Percentiles rank a stretch among this genome's conserved stretches.
Evolutionary conservation across 371 early-diverging fungal species (phyloP).

Genomic region (Gilbertella persicaria): DNA sequence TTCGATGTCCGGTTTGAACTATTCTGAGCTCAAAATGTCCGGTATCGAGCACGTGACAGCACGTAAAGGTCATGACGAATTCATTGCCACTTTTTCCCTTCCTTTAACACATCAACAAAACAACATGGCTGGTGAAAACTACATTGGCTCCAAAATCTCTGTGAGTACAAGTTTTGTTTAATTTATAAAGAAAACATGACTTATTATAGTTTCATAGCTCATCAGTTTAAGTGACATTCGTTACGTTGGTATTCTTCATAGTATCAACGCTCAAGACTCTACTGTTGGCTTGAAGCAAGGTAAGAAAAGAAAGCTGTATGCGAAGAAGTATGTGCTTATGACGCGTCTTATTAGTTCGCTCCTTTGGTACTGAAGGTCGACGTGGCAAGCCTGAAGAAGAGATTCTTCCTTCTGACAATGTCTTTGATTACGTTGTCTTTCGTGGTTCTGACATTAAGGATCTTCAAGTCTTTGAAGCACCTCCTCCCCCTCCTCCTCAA

Average conservation of each 20-base stretch:
- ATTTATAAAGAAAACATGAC: background rate
- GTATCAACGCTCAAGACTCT: conserved; percentile 85
- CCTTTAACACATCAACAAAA: no score
- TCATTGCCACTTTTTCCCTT: no score
- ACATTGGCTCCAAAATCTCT: conserved; percentile 76
- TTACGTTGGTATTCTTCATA: conserved; percentile 88
- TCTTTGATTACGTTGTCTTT: conserved; percentile 91
- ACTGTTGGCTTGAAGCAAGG: conserved; percentile 91
- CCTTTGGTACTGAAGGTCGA: conserved; percentile 86
- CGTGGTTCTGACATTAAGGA: conserved; percentile 93
- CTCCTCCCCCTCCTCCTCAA: conserved; percentile 56
- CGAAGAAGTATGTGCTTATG: background rate
- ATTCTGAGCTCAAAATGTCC: no score
- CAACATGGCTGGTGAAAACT: conserved; percentile 64
- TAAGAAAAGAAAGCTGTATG: conserved; percentile 22
- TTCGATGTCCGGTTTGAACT: no score
- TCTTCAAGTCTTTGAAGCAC: conserved; percentile 82
- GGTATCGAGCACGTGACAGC: no score
- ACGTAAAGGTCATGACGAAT: no score
- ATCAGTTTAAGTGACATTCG: conserved; percentile 91
- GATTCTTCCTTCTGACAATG: conserved; percentile 79
- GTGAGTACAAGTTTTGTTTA: conserved; percentile 17
- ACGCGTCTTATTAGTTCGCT: conserved; percentile 57
- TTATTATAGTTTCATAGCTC: no score
- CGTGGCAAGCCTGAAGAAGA: conserved; percentile 79